Percentiles rank a stretch among this genome's conserved stretches.
phyloP scores from a whole-genome alignment of 768 basidiomycete genomes.

The Tulasnella sp. region DNA sequence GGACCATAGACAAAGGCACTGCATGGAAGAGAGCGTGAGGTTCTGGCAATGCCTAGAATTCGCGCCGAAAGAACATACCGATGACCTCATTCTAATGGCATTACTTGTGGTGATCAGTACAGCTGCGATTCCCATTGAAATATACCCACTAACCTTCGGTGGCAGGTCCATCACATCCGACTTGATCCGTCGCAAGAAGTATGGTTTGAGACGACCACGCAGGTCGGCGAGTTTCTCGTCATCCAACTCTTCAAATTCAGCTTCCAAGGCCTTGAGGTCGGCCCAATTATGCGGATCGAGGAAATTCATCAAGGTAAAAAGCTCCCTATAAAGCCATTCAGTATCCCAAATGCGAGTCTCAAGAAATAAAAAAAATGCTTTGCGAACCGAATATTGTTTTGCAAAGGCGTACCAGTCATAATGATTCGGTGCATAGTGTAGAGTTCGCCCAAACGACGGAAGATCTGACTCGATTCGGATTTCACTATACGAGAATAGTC shows the following conservation, averaged over 20 bases:
- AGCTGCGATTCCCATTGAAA: background rate
- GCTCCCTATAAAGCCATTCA: constrained; percentile 38
- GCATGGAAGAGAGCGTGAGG: constrained; percentile 22
- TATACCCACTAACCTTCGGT: constrained; percentile 51
- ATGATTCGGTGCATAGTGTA: constrained; percentile 71
- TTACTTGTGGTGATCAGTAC: background rate
- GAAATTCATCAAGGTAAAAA: constrained; percentile 97
- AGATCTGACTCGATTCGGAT: constrained; percentile 66
- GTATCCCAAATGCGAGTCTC: background rate
- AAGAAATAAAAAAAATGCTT: background rate
- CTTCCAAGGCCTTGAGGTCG: constrained; percentile 60
- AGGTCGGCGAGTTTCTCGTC: constrained; percentile 74
- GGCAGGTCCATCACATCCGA: constrained; percentile 81
- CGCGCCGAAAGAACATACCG: background rate
- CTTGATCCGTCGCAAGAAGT: constrained; percentile 90
- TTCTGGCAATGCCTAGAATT: background rate
- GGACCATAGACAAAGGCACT: constrained; percentile 79
- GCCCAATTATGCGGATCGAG: constrained; percentile 68
- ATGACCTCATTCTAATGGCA: constrained; percentile 70
- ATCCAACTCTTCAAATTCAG: constrained; percentile 60
- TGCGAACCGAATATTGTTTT: constrained; percentile 68
- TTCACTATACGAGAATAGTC: constrained; percentile 49
- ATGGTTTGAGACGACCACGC: constrained; percentile 65
- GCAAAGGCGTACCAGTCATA: constrained; percentile 92
- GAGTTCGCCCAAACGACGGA: constrained; percentile 72